Conservation (phyloP, 192 early-diverging fungal species). For the Coemansia sp. region DNA sequence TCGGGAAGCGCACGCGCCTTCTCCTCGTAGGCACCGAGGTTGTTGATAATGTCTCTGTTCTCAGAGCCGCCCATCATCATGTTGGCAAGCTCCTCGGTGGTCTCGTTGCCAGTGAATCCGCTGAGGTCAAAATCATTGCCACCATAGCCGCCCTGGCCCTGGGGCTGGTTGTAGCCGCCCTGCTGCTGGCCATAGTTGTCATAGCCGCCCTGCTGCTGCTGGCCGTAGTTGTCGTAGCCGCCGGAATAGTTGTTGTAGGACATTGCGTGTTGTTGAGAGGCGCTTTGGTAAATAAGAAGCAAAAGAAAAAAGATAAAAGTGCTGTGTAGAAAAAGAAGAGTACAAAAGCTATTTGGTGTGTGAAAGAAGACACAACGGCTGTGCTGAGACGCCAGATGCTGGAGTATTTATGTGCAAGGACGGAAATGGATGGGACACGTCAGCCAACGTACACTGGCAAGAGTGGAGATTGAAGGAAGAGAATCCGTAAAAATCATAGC, state of each 20-base stretch:
- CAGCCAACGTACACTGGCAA: too few species aligned
- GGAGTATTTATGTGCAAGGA: not conserved
- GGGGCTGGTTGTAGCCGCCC: conserved; percentile 11
- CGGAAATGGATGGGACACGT: not conserved
- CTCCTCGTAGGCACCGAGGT: conserved; percentile 8
- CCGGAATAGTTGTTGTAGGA: conserved; percentile 11
- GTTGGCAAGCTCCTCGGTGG: conserved; percentile 14
- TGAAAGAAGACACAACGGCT: not conserved
- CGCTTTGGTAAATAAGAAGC: conserved; percentile 8
- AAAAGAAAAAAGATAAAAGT: conserved; percentile 1
- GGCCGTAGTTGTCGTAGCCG: conserved; percentile 16
- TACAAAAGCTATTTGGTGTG: not conserved
- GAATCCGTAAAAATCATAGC: too few species aligned
- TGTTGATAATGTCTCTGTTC: conserved; percentile 12
- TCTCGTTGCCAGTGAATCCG: conserved; percentile 2
- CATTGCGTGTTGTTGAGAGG: conserved; percentile 9
- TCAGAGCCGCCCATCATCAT: conserved; percentile 7
- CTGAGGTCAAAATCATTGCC: conserved; percentile 2
- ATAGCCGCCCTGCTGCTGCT: conserved; percentile 10
- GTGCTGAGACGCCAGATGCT: not conserved
- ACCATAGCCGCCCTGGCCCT: not conserved
- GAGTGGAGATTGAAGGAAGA: too few species aligned
- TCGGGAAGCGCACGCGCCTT: conserved; percentile 8
- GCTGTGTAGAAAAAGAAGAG: conserved; percentile 1
- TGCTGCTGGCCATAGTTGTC: conserved; percentile 12